These are phyloP conservation scores for Effrenium voratum DNA, from an alignment of 73 alveolate genomes.

Conservation along the genomic window DNA sequence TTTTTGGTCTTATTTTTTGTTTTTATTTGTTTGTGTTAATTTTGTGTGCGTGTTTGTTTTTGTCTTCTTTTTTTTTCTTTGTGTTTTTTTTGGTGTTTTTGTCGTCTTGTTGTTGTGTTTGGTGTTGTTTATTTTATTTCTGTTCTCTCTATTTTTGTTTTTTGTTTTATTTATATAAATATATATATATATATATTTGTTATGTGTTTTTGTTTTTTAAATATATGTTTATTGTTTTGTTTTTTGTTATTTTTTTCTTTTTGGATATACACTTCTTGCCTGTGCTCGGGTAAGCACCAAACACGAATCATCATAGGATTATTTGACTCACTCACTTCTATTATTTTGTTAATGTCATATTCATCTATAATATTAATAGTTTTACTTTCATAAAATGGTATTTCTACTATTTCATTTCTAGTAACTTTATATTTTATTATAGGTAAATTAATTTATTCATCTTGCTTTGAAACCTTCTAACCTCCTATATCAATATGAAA, in stretches of 20 bases:
- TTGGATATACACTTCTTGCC: too few relatives aligned
- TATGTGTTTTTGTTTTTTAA: neutral
- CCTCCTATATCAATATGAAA: too few relatives aligned
- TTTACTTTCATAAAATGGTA: neutral
- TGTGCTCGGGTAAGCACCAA: neutral
- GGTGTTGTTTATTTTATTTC: too few relatives aligned
- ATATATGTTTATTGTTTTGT: neutral
- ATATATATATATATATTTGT: too few relatives aligned
- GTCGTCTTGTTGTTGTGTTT: too few relatives aligned
- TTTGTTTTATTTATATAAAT: neutral
- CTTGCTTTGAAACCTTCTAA: too few relatives aligned
- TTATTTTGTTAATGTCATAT: neutral
- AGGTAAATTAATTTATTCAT: too few relatives aligned
- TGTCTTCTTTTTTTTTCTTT: too few relatives aligned
- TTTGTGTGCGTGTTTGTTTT: too few relatives aligned
- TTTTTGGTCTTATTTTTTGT: too few relatives aligned
- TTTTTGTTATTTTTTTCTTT: neutral
- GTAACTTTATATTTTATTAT: neutral
- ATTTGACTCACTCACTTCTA: neutral
- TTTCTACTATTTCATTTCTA: neutral
- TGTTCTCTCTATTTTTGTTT: neutral
- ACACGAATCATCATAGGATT: neutral
- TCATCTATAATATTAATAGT: neutral
- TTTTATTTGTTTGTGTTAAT: too few relatives aligned
- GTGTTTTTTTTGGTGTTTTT: too few relatives aligned